Base-by-base conservation (phyloP, 805 yeast species). In the Candida vartiovaarae region DNA sequence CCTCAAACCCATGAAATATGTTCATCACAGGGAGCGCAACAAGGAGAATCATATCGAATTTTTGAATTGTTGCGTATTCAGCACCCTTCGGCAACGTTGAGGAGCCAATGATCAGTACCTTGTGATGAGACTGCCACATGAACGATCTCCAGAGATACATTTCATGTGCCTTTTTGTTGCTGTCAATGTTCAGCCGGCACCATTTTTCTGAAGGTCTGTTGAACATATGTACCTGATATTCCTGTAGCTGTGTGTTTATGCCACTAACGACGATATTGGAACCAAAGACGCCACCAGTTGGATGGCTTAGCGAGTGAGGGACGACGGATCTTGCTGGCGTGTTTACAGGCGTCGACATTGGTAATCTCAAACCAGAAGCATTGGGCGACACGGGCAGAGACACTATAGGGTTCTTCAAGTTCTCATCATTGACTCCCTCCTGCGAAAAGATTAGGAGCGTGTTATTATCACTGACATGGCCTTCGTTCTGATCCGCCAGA, bases 121-220 rank as follows among this genome's bases (percentile, higher is more conserved):
- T 80, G 55, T 84, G 91, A 60, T 84, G 95, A 1, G 90, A 81
- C 30, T 73, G 74, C 95, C 95, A 84, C 1, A 78, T 78, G 61
- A 74, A 80, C 0, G 84, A 78, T 48, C 78, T 80, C 76, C 85
- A 78, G 40, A 82, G 71, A 41, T 82, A 64, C 54, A 82, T 85
- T 3, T 75, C 68, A 10, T 33, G 39, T 5, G 54, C 52, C 24
- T 43, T 51, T 39, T 72, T 70, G 52, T 81, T 67, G 57, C 72
- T 68, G 35, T 71, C 71, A 11, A 74, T 63, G 48, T 76, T 80
- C 25, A 84, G 60, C 43, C 80, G 66, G 0, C 84, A 74, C 90
- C 91, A 84, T 49, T 74, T 75, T 1, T 72, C 71, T 0, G 83
- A 70, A 0, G 77, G 75, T 28, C 66, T 67, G 59, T 78, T 76